Percentiles rank a stretch among this genome's conserved stretches.
phyloP scores from a whole-genome alignment of 495 filamentous ascomycete genomes.

The Tuber umbilicatum region DNA sequence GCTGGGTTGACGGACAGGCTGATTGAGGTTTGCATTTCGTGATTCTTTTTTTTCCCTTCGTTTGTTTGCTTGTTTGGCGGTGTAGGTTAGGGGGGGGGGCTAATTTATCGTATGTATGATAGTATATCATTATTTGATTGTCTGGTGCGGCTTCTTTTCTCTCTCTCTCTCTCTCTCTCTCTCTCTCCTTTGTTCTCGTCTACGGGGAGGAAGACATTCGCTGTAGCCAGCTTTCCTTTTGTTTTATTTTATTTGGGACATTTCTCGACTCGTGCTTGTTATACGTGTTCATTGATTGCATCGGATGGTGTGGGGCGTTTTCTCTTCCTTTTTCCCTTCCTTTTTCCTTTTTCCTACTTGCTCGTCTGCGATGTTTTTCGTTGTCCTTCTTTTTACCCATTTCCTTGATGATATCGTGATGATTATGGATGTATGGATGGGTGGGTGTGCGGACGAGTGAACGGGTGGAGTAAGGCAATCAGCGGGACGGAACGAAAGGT shows the following conservation, averaged over 20 bases:
- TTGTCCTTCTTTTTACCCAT: not conserved
- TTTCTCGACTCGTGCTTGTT: slow-evolving; percentile 2
- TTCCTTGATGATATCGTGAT: slow-evolving; percentile 28
- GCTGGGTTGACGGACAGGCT: slow-evolving; percentile 41
- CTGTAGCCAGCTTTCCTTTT: not conserved
- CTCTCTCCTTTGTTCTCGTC: not conserved
- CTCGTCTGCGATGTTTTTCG: not conserved
- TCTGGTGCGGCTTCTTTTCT: not conserved
- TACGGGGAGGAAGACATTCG: not conserved
- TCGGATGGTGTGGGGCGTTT: slow-evolving; percentile 2
- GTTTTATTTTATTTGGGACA: slow-evolving; percentile 15
- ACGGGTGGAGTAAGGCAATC: not conserved
- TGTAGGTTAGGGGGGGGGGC: not conserved
- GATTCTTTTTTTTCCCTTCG: not conserved
- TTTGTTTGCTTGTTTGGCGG: not conserved
- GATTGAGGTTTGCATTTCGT: slow-evolving; percentile 33
- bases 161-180: no score
- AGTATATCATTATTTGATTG: slow-evolving; percentile 10
- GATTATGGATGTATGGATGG: slow-evolving; percentile 23
- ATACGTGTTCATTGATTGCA: not conserved
- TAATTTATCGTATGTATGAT: slow-evolving; percentile 32
- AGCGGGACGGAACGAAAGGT: not conserved
- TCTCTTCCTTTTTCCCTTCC: not conserved
- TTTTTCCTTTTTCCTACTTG: slow-evolving; percentile 9
- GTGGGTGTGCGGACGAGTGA: slow-evolving; percentile 18